Percentiles rank a stretch among this genome's conserved stretches.
Evolutionary conservation across 164 flowering plant genomes (phyloP).

Genomic region (Berberis vulgaris): DNA sequence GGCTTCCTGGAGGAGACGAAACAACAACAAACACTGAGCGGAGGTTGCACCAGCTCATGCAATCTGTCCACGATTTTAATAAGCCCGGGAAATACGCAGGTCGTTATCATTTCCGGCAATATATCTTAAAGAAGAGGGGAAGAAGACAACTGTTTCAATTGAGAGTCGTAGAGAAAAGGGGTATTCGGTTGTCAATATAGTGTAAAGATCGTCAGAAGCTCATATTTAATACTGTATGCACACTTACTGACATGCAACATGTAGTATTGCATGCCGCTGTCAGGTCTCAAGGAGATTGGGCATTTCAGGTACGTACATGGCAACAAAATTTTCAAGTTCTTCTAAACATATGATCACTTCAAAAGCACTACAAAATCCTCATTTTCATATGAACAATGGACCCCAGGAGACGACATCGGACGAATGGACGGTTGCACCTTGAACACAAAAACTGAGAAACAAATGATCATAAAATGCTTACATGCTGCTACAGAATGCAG

Average conservation of each 20-base stretch:
- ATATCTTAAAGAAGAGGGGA: constrained; percentile 14
- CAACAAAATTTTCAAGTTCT: neutral
- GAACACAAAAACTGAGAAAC: constrained; percentile 43
- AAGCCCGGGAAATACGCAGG: constrained; percentile 14
- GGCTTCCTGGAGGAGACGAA: constrained; percentile 18
- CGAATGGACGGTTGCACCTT: constrained; percentile 46
- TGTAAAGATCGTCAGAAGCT: constrained; percentile 52
- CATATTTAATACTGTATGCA: constrained; percentile 68
- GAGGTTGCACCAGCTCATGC: constrained; percentile 70
- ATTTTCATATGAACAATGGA: neutral
- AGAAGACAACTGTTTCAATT: constrained; percentile 23
- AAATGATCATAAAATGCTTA: constrained; percentile 48
- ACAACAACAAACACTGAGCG: constrained; percentile 40
- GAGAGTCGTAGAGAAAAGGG: constrained; percentile 56
- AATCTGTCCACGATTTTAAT: constrained; percentile 44
- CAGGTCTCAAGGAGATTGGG: constrained; percentile 12
- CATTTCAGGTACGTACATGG: constrained; percentile 43
- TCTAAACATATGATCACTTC: neutral
- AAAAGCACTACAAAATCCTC: neutral
- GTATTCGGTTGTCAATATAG: constrained; percentile 47
- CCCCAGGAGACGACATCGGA: constrained; percentile 62
- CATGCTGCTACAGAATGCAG: constrained; percentile 76
- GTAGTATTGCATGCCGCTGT: constrained; percentile 64
- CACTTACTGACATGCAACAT: constrained; percentile 67
- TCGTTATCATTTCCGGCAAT: neutral